Base-by-base conservation (phyloP, 1,284 basidiomycete species). In the Marasmius fiardii region DNA sequence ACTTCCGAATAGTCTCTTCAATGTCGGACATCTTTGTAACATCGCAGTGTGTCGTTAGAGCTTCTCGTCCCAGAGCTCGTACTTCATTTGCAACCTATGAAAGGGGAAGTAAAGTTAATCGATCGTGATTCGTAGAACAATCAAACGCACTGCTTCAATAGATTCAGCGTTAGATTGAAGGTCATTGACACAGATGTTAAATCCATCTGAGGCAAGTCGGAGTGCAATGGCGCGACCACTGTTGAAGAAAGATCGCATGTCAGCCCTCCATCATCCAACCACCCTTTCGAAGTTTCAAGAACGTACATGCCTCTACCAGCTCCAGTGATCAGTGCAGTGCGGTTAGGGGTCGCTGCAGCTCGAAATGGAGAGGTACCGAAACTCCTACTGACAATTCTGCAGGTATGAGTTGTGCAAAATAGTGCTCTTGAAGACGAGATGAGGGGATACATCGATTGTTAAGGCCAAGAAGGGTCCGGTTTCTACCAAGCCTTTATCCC, bases 101-200 rank as follows among this genome's bases (percentile, higher is more conserved):
- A 14, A 23, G 21, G 3, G 7, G n/a, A 43, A 18, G 14, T 26
- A 43, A 8, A 35, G 37, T 34, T 33, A 37, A 7, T 26, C 23
- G 21, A 24, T 26, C 8, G 26, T 12, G 21, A 33, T 47, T 39
- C 11, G 20, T 7, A 23, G n/a, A 45, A 44, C 3, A 24, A 24
- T 53, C 24, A n/a, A 4, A 31, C 28, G 28, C 28, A 58, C 57
- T 21, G 44, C 43, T 49, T 52, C 51, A 2, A 52, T 51, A 43
- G 48, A 34, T 5, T 18, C 39, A 7, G 57, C 51, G 34, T 58
- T 58, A 0, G 18, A 5, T 41, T 52, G 28, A 18, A 58, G 57
- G n/a, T 58, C 57, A 31, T 55, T 58, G 18, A 58, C 50, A 37
- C 57, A 58, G 14, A 58, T 43, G 26, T 58, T 50, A 28, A 58